Base-by-base conservation (phyloP, 108 stramenopile species). In the Discostella stelligeroides region DNA sequence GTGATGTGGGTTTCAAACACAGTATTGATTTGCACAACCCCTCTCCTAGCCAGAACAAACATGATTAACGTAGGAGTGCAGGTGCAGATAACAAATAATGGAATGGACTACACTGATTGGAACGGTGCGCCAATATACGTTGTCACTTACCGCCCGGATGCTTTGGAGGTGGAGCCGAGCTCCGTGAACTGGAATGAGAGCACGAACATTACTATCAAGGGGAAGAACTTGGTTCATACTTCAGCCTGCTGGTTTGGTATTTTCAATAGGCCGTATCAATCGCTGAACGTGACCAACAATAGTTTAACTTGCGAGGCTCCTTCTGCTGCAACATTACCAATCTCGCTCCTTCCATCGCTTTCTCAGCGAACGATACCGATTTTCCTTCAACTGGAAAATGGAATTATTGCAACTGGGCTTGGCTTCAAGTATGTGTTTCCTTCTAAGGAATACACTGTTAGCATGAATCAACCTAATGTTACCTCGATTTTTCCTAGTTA, bases 11-110 rank as follows among this genome's bases (percentile, higher is more conserved):
- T 79, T 12, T 71, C 77, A 2, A 47, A 70, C 0, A 53, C 64
- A 5, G 46, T 51, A 54, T 28, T 71, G 21, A 17, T 71, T 30
- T 79, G 77, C 55, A 66, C 59, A 21, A 60, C 70, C 37, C 77
- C 66, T 9, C 24, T 11, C 6, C 28, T 57, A 29, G 37, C 0
- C 0, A 4, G 4, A 38, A 48, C 18, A 7, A 40, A 21, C 29
- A 27, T 55, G 39, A 55, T 2, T 43, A 39, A 29, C 24, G 28
- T 10, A 15, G 14, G 23, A 30, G 70, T 78, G 47, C 23, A 23
- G 23, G 68, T 79, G 17, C 38, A 40, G 9, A 61, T 83, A 20
- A 53, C 77, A 28, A 83, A 83, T 37, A 83, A 83, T 54, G 82
- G 82, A 7, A 39, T 79, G 11, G 82, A 83, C 53, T 83, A 79